Percentiles rank a stretch among this genome's conserved stretches.
phyloP scores from a whole-genome alignment of 331 rosid species.

The Acacia pycnantha region DNA sequence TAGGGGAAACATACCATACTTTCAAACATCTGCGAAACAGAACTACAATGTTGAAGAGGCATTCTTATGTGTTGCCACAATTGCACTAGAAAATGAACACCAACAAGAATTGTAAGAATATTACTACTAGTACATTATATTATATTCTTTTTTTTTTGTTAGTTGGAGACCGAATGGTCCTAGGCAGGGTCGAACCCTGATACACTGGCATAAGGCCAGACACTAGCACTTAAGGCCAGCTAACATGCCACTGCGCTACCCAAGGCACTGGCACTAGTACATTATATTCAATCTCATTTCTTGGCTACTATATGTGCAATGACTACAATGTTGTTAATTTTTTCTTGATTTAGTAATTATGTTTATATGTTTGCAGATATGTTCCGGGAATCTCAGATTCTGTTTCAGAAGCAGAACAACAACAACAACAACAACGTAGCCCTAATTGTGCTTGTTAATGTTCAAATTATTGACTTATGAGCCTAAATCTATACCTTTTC shows the following conservation, averaged over 20 bases:
- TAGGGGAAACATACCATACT: slow-evolving; percentile 77
- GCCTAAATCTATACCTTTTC: not conserved
- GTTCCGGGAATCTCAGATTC: slow-evolving; percentile 69
- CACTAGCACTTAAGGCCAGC: too few species aligned
- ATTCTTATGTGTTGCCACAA: slow-evolving; percentile 63
- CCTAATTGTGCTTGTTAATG: slow-evolving; percentile 62
- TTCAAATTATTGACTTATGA: not conserved
- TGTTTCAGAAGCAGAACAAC: slow-evolving; percentile 62
- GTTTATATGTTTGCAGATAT: slow-evolving; percentile 49
- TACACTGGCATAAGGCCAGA: too few species aligned
- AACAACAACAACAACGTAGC: slow-evolving; percentile 36
- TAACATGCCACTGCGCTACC: too few species aligned
- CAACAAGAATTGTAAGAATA: slow-evolving; percentile 63
- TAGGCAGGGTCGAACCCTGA: too few species aligned
- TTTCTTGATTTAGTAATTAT: too few species aligned
- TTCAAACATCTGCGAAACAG: slow-evolving; percentile 86
- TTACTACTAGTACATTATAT: not conserved
- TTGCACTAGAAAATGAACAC: slow-evolving; percentile 63
- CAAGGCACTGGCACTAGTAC: too few species aligned
- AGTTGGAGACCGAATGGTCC: too few species aligned
- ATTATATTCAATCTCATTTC: too few species aligned
- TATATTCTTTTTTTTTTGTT: too few species aligned
- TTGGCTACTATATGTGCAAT: too few species aligned
- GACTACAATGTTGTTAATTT: too few species aligned
- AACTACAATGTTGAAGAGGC: slow-evolving; percentile 70